phyloP scores from a whole-genome alignment of 2,329 filamentous ascomycete species.

The Colletotrichum melonis region DNA sequence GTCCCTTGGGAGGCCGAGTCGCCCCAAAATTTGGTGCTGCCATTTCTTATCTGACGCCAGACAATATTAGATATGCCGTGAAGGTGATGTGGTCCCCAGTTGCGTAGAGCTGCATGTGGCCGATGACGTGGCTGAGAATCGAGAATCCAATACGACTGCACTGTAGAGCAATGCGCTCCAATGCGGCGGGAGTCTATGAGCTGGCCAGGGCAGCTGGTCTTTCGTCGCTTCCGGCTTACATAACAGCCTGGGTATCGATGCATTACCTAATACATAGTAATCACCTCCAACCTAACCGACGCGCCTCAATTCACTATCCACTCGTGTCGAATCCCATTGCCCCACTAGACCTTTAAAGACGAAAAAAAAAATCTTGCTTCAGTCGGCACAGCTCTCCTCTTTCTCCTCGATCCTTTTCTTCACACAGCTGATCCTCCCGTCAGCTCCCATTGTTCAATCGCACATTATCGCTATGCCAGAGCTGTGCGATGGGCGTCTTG shows the following conservation, averaged over 20 bases:
- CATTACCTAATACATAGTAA: not conserved
- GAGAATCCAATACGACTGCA: not conserved
- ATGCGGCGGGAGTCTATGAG: not conserved
- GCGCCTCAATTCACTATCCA: not conserved
- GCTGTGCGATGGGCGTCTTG: conserved; percentile 34
- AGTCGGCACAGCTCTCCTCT: not conserved
- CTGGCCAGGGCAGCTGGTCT: too few relatives aligned
- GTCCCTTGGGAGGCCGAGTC: not conserved
- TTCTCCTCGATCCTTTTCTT: not conserved
- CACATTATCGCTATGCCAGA: conserved; percentile 36
- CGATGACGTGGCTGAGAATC: not conserved
- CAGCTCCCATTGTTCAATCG: conserved; percentile 2
- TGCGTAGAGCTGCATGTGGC: not conserved
- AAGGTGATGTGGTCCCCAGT: too few relatives aligned
- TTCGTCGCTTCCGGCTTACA: not conserved
- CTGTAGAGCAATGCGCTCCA: not conserved
- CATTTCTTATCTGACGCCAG: not conserved
- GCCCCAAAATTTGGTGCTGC: not conserved
- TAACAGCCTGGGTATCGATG: not conserved
- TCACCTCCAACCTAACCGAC: not conserved
- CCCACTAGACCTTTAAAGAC: conserved; percentile 1
- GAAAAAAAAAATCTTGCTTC: conserved; percentile 1
- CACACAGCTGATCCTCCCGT: not conserved
- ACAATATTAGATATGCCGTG: too few relatives aligned
- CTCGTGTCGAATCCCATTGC: not conserved